These are phyloP conservation scores for Plasmodium ovale DNA, from an alignment of 169 alveolate species.

Conservation along the genomic window DNA sequence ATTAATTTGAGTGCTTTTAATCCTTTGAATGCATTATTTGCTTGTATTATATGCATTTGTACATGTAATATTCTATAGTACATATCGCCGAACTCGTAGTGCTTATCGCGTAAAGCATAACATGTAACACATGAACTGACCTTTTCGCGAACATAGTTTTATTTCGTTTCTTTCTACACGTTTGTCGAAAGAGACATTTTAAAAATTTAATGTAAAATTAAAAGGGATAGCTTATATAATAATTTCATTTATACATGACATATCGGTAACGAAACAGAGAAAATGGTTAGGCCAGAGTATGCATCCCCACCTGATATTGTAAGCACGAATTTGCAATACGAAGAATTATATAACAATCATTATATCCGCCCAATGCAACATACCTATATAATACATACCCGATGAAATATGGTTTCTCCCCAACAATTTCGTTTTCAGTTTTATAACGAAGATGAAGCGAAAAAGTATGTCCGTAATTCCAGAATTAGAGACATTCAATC, in stretches of 20 bases:
- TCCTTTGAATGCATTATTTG: no score
- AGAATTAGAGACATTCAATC: conserved; percentile 94
- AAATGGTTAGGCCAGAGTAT: conserved; percentile 76
- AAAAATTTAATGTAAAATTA: not conserved
- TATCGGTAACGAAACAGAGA: not conserved
- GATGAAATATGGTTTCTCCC: no score
- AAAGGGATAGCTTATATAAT: not conserved
- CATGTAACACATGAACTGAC: no score
- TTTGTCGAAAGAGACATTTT: not conserved
- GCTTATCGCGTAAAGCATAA: no score
- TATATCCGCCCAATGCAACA: no score
- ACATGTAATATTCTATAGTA: no score
- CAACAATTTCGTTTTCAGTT: conserved; percentile 77
- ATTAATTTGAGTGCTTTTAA: no score
- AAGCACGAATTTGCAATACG: not conserved
- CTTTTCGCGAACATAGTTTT: no score
- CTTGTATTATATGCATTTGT: no score
- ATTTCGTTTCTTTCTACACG: no score
- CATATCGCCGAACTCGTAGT: no score
- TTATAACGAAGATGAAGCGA: conserved; percentile 92
- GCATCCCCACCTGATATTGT: conserved; percentile 73
- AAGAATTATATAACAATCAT: conserved; percentile 1
- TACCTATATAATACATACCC: not conserved
- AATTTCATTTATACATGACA: not conserved
- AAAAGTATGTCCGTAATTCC: conserved; percentile 91